Base-by-base conservation (phyloP, 192 early-diverging fungal genomes). In the Coemansia sp. region DNA sequence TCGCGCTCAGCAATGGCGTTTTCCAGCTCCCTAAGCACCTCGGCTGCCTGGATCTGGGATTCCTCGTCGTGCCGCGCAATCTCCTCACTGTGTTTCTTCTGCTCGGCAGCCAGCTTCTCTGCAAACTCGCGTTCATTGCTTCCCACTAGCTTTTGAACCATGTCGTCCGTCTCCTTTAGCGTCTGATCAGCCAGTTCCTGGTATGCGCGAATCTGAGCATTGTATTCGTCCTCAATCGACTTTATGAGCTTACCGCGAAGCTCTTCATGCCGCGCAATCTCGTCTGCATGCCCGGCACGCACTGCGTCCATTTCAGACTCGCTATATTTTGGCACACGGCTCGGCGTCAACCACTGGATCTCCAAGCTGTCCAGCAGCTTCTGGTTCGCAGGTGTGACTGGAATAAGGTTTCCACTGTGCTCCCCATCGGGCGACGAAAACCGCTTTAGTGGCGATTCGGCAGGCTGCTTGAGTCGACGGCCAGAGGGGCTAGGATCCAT, bases 271-370 rank as follows among this genome's bases (percentile, higher is more conserved):
- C 72, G 64, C 18, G 44, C 32, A 45, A 77, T 70, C 58, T 70
- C 56, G 12, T 77, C 76, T 48, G 70, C 76, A 45, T 71, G 72
- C 23, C 72, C 72, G 16, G 57, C 42, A 4, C 64, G 69, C 47
- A 68, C 54, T 9, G 52, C 70, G 5, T 71, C 71, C 73, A 83
- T 71, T 9, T 83, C 76, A 1, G 61, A 43, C 18, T 83, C 76
- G 69, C 81, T 83, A 56, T 61, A 83, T 76, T 77, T 83, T 64
- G 81, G 68, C 65, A 83, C 71, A 19, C 69, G 68, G 42, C 71
- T 71, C 19, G 80, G 80, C 57, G 80, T 71, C 26, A 83, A 69
- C 75, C 75, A 83, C 58, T 83, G 71, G 53, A 77, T 77, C 65
- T 77, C 76, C 47, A 77, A 47, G 42, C 75, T 74, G 72, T 83